Conservation (phyloP, 495 filamentous ascomycete species). For the Xylaria longipes region DNA sequence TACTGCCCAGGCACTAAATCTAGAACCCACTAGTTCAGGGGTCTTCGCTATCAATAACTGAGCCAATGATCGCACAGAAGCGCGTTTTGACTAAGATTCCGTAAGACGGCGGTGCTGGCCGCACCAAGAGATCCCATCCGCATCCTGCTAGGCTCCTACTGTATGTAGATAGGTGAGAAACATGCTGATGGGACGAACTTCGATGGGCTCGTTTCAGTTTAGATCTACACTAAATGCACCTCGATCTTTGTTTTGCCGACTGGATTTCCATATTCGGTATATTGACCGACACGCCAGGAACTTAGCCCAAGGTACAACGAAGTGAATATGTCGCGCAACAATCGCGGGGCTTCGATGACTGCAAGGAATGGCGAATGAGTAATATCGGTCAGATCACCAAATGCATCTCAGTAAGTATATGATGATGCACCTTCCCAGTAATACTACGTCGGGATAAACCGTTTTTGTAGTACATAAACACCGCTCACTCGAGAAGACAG, state of each 20-base stretch:
- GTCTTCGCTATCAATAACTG: background rate
- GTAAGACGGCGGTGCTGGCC: slow-evolving; percentile 6
- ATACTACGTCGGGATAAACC: background rate
- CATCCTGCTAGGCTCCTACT: background rate
- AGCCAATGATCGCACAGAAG: slow-evolving; percentile 18
- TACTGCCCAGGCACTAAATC: slow-evolving; percentile 12
- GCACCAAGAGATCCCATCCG: slow-evolving; percentile 2
- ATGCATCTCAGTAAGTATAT: background rate
- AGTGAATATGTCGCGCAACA: background rate
- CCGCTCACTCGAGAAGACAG: background rate
- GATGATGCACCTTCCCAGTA: slow-evolving; percentile 1
- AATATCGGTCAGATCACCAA: background rate
- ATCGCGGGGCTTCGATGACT: background rate
- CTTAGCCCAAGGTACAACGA: background rate
- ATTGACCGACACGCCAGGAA: background rate
- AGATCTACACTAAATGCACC: background rate
- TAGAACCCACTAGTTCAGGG: slow-evolving; percentile 9
- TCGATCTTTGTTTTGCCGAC: background rate
- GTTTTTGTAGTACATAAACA: slow-evolving; percentile 2
- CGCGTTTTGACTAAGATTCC: slow-evolving; percentile 1
- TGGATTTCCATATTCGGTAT: background rate
- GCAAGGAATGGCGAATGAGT: background rate
- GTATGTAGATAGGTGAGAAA: background rate
- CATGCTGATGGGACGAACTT: slow-evolving; percentile 11
- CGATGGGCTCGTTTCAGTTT: background rate